Base-by-base conservation (phyloP, 257 asterid species). In the Perilla frutescens region DNA sequence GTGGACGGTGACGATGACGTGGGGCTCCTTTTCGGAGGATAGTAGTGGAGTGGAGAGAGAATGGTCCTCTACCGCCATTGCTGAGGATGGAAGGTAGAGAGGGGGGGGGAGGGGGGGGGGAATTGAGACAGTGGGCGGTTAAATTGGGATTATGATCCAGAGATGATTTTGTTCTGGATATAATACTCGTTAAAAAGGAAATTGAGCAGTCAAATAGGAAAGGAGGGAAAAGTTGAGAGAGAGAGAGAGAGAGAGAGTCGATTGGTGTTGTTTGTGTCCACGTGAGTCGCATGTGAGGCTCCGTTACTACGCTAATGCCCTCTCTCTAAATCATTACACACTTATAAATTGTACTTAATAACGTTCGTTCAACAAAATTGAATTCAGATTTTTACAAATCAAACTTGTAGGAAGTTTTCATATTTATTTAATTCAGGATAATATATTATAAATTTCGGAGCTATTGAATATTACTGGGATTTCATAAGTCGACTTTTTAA, bases 11-110 rank as follows among this genome's bases (percentile, higher is more conserved):
- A 89, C 77, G 81, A 83, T 79, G 71, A 80, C 73, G 81, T 87
- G 92, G 37, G 82, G 60, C 6, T 71, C 82, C 34, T 66, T 80
- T 26, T 78, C 76, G 70, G 76, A 69, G 31, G 71, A 53, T 72
- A 83, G 87, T 51, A 86, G 90, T 13, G 92, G 96, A 71, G 96
- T 77, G 81, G 87, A 71, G 76, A 87, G 81, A 36, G 81, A 62
- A n/a, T 62, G 87, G 74, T 78, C 81, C 49, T 81, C 83, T 44
- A 63, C 80, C 68, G 82, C 80, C 80, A 78, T 61, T 53, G 74
- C 43, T 66, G 84, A 6, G 15, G 69, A 44, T 26, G 62, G 64
- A 45, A 31, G 78, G 12, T 12, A 13, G 70, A 37, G 77, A 15
- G 77, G 26, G 26, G 26, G 26, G 26, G 26, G 26, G 26, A 1